Conservation (phyloP, 805 yeast species). For the Wickerhamiella occidentalis region DNA sequence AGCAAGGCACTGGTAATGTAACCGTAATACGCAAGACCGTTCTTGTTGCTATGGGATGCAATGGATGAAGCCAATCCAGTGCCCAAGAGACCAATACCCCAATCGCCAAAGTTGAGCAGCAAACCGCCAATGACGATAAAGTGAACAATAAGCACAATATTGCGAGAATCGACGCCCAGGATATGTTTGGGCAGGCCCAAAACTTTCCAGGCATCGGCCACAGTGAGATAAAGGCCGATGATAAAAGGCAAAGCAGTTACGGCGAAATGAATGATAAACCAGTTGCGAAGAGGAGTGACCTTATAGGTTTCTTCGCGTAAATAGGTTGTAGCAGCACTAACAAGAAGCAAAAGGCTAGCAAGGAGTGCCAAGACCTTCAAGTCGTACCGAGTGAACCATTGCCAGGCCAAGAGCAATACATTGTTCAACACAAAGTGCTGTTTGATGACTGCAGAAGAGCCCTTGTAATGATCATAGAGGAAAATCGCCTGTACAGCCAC, state of each 20-base stretch:
- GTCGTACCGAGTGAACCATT: slow-evolving; percentile 43
- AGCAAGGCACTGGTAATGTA: background rate
- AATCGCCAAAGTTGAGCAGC: slow-evolving; percentile 52
- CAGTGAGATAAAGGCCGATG: slow-evolving; percentile 60
- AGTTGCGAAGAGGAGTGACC: slow-evolving; percentile 39
- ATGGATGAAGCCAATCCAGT: slow-evolving; percentile 50
- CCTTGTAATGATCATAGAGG: slow-evolving; percentile 25
- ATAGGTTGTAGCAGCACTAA: slow-evolving; percentile 46
- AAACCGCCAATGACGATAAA: slow-evolving; percentile 49
- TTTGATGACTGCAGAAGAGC: slow-evolving; percentile 30
- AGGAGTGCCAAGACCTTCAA: slow-evolving; percentile 48
- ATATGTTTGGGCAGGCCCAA: slow-evolving; percentile 46
- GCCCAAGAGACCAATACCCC: slow-evolving; percentile 52
- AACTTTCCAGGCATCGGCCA: slow-evolving; percentile 72
- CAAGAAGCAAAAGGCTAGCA: slow-evolving; percentile 43
- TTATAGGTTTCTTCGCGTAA: slow-evolving; percentile 47
- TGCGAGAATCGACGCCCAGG: slow-evolving; percentile 58
- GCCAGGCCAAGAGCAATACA: slow-evolving; percentile 50
- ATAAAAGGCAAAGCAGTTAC: slow-evolving; percentile 59
- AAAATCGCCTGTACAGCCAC: slow-evolving; percentile 39
- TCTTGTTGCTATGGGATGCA: slow-evolving; percentile 31
- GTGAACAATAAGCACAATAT: slow-evolving; percentile 66
- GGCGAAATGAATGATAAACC: slow-evolving; percentile 55
- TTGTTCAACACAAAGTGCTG: slow-evolving; percentile 57
- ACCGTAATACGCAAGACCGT: background rate